Evolutionary conservation across 2,329 filamentous ascomycete genomes (phyloP).

Genomic region (Coniella vitis): DNA sequence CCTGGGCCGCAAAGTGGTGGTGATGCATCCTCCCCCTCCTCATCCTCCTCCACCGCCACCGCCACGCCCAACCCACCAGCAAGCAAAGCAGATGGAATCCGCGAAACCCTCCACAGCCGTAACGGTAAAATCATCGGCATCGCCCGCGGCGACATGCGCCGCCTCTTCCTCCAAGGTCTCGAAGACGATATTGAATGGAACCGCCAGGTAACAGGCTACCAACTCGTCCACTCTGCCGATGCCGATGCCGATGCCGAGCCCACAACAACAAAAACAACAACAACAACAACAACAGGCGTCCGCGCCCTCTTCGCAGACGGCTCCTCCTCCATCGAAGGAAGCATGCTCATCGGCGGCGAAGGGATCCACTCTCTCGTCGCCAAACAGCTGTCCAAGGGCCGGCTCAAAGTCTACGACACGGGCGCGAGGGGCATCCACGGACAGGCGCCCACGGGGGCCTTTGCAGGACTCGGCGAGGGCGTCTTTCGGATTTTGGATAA

Average conservation of each 20-base stretch:
- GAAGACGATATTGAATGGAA: constrained; percentile 50
- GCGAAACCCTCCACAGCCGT: constrained; percentile 35
- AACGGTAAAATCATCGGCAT: constrained; percentile 56
- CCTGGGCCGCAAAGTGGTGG: too few relatives aligned
- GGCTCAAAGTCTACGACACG: constrained; percentile 55
- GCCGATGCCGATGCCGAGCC: too few relatives aligned
- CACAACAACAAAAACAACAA: constrained; percentile 16
- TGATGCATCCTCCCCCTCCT: too few relatives aligned
- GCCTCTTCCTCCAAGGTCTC: constrained; percentile 48
- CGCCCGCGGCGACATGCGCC: constrained; percentile 56
- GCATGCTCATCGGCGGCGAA: constrained; percentile 54
- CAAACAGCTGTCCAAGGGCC: constrained; percentile 50
- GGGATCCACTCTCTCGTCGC: constrained; percentile 56
- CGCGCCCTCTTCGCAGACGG: constrained; percentile 53
- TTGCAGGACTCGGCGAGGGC: constrained; percentile 55
- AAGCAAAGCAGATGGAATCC: background rate
- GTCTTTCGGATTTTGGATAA: constrained; percentile 51
- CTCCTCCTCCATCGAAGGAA: constrained; percentile 49
- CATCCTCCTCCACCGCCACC: too few relatives aligned
- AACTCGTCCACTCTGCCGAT: constrained; percentile 34
- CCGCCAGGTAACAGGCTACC: constrained; percentile 51
- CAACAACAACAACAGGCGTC: constrained; percentile 35
- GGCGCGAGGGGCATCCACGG: constrained; percentile 60
- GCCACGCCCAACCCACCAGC: too few relatives aligned
- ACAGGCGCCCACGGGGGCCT: constrained; percentile 55